phyloP scores from a whole-genome alignment of 2,329 filamentous ascomycete species.

The Pestalotiopsis sp. region DNA sequence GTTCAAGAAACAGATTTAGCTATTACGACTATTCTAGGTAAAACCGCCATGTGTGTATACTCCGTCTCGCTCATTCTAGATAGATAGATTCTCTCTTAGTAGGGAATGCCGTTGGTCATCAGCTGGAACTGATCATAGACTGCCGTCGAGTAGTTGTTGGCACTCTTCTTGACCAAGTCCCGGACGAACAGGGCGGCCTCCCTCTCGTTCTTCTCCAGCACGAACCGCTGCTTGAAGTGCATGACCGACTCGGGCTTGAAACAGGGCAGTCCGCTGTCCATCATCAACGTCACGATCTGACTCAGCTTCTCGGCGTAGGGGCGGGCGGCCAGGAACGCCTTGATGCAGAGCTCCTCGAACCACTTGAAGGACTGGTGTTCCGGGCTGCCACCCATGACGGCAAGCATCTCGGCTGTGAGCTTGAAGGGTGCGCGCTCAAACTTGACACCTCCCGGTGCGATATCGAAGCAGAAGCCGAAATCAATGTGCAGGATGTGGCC shows the following conservation, averaged over 20 bases:
- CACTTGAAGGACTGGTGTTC: conserved; percentile 88
- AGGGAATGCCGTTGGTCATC: conserved; percentile 95
- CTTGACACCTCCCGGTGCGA: conserved; percentile 92
- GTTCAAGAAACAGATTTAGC: too few relatives aligned
- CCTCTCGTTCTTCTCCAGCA: conserved; percentile 85
- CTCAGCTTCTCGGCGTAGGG: conserved; percentile 87
- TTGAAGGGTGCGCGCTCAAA: conserved; percentile 99
- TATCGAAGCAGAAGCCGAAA: conserved; percentile 99
- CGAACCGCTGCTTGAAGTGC: conserved; percentile 91
- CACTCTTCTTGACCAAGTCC: conserved; percentile 86
- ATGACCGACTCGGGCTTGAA: conserved; percentile 96
- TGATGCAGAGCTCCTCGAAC: conserved; percentile 96
- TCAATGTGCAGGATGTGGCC: conserved; percentile 98
- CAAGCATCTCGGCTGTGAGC: conserved; percentile 94
- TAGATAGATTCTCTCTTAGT: conserved; percentile 46
- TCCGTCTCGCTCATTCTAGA: too few relatives aligned
- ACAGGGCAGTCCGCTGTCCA: conserved; percentile 93
- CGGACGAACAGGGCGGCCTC: conserved; percentile 96
- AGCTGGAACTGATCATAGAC: conserved; percentile 98
- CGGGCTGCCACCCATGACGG: conserved; percentile 92
- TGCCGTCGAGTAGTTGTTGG: conserved; percentile 87
- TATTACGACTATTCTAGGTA: too few relatives aligned
- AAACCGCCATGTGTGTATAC: too few relatives aligned
- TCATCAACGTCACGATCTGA: conserved; percentile 91
- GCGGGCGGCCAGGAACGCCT: conserved; percentile 87